Evolutionary conservation across 495 filamentous ascomycete genomes (phyloP).

Genomic region (Aspergillus bridgeri): DNA sequence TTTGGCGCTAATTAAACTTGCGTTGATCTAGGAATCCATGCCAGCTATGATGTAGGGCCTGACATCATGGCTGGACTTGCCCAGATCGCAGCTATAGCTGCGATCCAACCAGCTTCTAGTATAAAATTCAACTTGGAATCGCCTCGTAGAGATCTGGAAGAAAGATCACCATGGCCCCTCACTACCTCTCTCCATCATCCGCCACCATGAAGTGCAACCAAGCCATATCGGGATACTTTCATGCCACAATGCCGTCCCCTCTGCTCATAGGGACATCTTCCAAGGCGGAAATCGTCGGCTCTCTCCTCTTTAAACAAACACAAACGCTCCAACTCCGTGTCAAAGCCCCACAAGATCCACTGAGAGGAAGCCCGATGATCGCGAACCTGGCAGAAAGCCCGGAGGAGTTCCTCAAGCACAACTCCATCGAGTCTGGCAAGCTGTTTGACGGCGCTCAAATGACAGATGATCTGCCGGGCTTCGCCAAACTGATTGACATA

Average conservation of each 20-base stretch:
- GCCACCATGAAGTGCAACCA: not conserved
- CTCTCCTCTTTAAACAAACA: not conserved
- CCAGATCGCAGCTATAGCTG: not conserved
- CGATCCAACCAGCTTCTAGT: not conserved
- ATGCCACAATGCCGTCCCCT: not conserved
- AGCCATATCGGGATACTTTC: not conserved
- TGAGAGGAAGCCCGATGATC: not conserved
- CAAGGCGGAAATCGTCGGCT: not conserved
- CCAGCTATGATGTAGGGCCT: not conserved
- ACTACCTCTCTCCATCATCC: not conserved
- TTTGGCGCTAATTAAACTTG: not conserved
- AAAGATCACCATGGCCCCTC: not conserved
- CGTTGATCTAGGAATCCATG: not conserved
- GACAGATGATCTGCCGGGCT: not conserved
- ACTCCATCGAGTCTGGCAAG: not conserved
- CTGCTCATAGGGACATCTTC: not conserved
- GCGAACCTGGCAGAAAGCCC: not conserved
- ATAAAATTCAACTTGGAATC: not conserved
- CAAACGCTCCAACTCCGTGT: not conserved
- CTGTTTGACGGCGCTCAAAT: not conserved
- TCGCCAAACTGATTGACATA: not conserved
- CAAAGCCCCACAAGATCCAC: not conserved
- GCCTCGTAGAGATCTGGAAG: not conserved
- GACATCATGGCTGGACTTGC: not conserved
- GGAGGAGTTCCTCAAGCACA: not conserved